phyloP scores from a whole-genome alignment of 306 rosid genomes.

The Erythrophleum fordii region DNA sequence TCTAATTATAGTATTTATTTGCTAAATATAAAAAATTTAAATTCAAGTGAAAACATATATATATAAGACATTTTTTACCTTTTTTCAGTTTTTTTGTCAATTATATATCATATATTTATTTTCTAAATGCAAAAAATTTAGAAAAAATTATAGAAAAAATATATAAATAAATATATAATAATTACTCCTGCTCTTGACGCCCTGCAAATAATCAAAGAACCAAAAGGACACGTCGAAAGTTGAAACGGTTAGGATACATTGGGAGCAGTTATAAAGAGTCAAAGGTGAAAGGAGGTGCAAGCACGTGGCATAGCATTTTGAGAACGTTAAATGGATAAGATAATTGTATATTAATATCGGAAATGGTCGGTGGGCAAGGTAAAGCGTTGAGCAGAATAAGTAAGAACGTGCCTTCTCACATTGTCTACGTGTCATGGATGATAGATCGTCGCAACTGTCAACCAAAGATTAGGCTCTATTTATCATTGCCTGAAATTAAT shows the following conservation, averaged over 20 bases:
- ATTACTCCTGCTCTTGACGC: too few relatives aligned
- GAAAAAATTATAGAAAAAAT: too few relatives aligned
- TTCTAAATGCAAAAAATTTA: too few relatives aligned
- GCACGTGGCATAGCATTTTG: constrained; percentile 8
- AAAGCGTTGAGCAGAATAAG: neutral
- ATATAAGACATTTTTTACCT: too few relatives aligned
- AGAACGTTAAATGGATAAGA: constrained; percentile 22
- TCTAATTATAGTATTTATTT: too few relatives aligned
- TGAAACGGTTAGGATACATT: constrained; percentile 32
- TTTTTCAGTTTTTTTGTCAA: too few relatives aligned
- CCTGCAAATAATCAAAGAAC: too few relatives aligned
- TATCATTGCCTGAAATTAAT: neutral
- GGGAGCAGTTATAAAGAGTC: constrained; percentile 27
- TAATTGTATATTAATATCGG: neutral
- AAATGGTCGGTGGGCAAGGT: constrained; percentile 37
- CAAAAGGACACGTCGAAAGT: too few relatives aligned
- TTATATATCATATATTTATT: too few relatives aligned
- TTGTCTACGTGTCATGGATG: neutral
- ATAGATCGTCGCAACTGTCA: neutral
- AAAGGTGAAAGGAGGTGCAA: constrained; percentile 16
- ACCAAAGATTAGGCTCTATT: neutral
- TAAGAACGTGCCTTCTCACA: constrained; percentile 2
- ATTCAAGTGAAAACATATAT: too few relatives aligned
- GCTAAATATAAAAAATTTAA: too few relatives aligned
- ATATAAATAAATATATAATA: too few relatives aligned